A percentile compares a stretch with the other conserved stretches of the same genome.
Evolutionary conservation across 2,329 filamentous ascomycete species (phyloP).

Genomic region (Alternaria incomplexa): DNA sequence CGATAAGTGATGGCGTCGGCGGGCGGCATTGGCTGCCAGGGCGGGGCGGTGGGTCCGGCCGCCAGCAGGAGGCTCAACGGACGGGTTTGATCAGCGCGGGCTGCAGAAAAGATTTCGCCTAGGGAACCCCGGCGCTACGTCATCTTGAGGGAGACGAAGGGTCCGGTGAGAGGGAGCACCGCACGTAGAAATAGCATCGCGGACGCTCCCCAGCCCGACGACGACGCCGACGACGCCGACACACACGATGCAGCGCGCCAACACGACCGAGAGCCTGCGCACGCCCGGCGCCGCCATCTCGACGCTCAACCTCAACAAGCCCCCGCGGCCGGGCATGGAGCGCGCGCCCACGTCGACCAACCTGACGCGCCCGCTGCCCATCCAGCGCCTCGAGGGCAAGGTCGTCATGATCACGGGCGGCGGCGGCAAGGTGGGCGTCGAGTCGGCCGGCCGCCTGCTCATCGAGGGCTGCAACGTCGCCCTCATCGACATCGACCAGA

Average conservation of each 20-base stretch:
- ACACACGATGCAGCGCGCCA: slow-evolving; percentile 7
- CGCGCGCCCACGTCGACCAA: slow-evolving; percentile 36
- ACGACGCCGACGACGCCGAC: slow-evolving; percentile 5
- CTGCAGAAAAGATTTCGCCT: slow-evolving; percentile 34
- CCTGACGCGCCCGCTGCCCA: slow-evolving; percentile 34
- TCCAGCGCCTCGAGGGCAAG: slow-evolving; percentile 39
- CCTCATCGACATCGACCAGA: slow-evolving; percentile 43
- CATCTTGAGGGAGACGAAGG: slow-evolving; percentile 24
- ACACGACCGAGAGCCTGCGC: slow-evolving; percentile 17
- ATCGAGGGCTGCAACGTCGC: slow-evolving; percentile 48
- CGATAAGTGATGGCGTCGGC: slow-evolving; percentile 18
- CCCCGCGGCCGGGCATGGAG: slow-evolving; percentile 30
- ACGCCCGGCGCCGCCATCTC: slow-evolving; percentile 20
- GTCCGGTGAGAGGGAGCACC: slow-evolving; percentile 12
- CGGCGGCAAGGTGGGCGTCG: slow-evolving; percentile 42
- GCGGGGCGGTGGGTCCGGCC: slow-evolving; percentile 27
- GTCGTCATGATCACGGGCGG: slow-evolving; percentile 45
- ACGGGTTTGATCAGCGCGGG: slow-evolving; percentile 14
- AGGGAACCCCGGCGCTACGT: slow-evolving; percentile 32
- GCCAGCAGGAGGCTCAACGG: slow-evolving; percentile 32
- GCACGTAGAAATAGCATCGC: slow-evolving; percentile 3
- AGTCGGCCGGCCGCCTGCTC: slow-evolving; percentile 45
- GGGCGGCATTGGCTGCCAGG: slow-evolving; percentile 26
- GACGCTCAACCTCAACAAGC: slow-evolving; percentile 33
- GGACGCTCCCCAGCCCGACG: background rate